Percentiles rank a stretch among this genome's conserved stretches.
These are phyloP conservation scores for Falciphora oryzae DNA, from an alignment of 2,329 filamentous ascomycete genomes.

Conservation along the genomic window DNA sequence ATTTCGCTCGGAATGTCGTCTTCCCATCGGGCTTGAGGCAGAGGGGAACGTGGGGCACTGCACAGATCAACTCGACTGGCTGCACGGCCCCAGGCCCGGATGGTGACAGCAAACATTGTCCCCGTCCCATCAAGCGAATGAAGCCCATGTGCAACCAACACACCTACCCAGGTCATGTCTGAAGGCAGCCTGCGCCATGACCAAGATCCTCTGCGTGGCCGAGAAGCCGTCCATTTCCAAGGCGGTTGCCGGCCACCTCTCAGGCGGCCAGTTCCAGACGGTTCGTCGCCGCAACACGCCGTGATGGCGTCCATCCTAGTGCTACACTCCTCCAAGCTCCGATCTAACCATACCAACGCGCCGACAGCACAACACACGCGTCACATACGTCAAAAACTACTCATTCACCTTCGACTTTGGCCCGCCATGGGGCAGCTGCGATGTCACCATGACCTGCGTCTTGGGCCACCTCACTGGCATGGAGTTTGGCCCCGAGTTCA, in stretches of 20 bases:
- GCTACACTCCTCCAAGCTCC: conserved; percentile 9
- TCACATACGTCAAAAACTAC: conserved; percentile 89
- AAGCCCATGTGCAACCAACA: neutral
- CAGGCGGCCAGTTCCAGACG: conserved; percentile 65
- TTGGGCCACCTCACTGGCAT: conserved; percentile 78
- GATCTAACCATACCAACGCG: conserved; percentile 7
- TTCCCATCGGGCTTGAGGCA: neutral
- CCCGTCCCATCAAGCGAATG: neutral
- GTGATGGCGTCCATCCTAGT: neutral
- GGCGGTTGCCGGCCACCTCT: conserved; percentile 84
- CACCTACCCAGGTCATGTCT: no score
- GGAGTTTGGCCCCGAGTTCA: conserved; percentile 70
- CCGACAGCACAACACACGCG: conserved; percentile 59
- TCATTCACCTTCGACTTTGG: conserved; percentile 86
- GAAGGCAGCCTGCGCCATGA: conserved; percentile 28
- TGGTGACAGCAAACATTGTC: no score
- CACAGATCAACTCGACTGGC: neutral
- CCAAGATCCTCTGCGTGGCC: conserved; percentile 51
- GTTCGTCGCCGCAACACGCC: conserved; percentile 45
- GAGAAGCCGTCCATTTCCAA: conserved; percentile 90
- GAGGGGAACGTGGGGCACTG: neutral
- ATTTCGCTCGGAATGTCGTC: neutral
- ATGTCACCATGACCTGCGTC: conserved; percentile 91
- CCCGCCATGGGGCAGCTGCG: conserved; percentile 69
- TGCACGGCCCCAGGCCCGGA: no score